phyloP scores from a whole-genome alignment of 768 basidiomycete species.

The Suillus decipiens region DNA sequence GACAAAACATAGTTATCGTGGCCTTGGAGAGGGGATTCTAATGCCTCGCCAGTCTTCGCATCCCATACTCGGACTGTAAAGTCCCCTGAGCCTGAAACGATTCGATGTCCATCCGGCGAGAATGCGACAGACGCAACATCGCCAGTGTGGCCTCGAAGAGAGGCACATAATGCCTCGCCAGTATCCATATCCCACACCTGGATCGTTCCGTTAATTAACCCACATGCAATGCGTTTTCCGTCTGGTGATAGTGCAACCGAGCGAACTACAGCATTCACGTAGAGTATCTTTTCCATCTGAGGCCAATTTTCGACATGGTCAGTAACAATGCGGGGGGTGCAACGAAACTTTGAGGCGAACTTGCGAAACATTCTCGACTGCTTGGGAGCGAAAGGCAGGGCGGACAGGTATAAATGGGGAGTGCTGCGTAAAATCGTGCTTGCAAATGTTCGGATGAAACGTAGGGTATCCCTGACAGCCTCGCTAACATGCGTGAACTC shows the following conservation, averaged over 20 bases:
- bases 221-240: slow-evolving; percentile 10
- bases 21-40: not conserved
- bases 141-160: not conserved
- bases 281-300: not conserved
- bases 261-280: fast-evolving
- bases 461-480: slow-evolving; percentile 7
- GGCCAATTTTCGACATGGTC: slow-evolving; percentile 7
- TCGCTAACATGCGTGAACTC: not conserved
- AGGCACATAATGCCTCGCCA: not conserved
- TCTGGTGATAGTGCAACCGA: not conserved
- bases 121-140: not conserved
- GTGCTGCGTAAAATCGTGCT: slow-evolving; percentile 17
- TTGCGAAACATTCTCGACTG: slow-evolving; percentile 19
- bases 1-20: slow-evolving; percentile 10
- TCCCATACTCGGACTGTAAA: slow-evolving; percentile 7
- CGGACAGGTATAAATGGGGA: slow-evolving; percentile 29
- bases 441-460: slow-evolving; percentile 19
- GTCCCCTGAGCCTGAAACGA: slow-evolving; percentile 10
- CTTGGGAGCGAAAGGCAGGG: slow-evolving; percentile 24
- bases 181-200: slow-evolving; percentile 17
- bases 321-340: not conserved
- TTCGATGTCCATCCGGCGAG: slow-evolving; percentile 2
- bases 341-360: slow-evolving; percentile 19
- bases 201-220: slow-evolving; percentile 11
- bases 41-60: not conserved